Conservation (phyloP, 495 filamentous ascomycete species). For the Podospora bellae-mahoneyi region DNA sequence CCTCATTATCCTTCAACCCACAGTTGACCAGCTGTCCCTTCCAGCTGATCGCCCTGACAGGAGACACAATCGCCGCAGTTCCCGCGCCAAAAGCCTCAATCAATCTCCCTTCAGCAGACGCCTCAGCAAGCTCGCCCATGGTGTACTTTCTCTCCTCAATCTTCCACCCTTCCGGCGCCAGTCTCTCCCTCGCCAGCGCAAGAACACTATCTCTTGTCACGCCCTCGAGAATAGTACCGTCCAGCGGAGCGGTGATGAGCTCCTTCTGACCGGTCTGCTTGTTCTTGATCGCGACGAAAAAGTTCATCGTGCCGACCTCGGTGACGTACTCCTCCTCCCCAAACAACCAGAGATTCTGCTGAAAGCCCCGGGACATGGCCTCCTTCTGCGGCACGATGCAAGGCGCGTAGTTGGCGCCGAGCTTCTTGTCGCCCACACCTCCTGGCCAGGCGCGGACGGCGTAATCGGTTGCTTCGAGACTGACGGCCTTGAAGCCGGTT, state of each 20-base stretch:
- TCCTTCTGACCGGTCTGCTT: slow-evolving; percentile 84
- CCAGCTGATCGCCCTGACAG: slow-evolving; percentile 84
- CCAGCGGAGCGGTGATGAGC: slow-evolving; percentile 85
- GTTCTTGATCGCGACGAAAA: slow-evolving; percentile 78
- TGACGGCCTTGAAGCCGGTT: slow-evolving; percentile 94
- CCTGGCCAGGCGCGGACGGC: slow-evolving; percentile 97
- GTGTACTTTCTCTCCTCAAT: slow-evolving; percentile 84
- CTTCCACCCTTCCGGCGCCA: slow-evolving; percentile 82
- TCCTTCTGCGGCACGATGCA: slow-evolving; percentile 91
- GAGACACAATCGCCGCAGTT: slow-evolving; percentile 80
- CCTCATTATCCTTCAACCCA: slow-evolving; percentile 68
- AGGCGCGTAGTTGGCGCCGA: slow-evolving; percentile 96
- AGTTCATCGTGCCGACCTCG: slow-evolving; percentile 97
- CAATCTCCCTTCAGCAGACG: slow-evolving; percentile 76
- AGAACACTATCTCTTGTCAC: slow-evolving; percentile 89
- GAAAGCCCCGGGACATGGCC: slow-evolving; percentile 84
- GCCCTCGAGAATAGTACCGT: slow-evolving; percentile 95
- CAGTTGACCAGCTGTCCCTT: slow-evolving; percentile 73
- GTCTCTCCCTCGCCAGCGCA: slow-evolving; percentile 72
- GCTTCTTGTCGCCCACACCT: slow-evolving; percentile 94
- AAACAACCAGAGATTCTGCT: slow-evolving; percentile 98
- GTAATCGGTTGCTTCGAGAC: slow-evolving; percentile 88
- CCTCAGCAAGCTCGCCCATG: slow-evolving; percentile 77
- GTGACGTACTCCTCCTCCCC: slow-evolving; percentile 91
- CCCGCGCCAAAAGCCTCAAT: slow-evolving; percentile 92